Evolutionary conservation across 2,329 filamentous ascomycete genomes (phyloP), one percentile per base, ranked within the genome.

Genomic region (Nothophaeocryptopus gaeumannii): DNA sequence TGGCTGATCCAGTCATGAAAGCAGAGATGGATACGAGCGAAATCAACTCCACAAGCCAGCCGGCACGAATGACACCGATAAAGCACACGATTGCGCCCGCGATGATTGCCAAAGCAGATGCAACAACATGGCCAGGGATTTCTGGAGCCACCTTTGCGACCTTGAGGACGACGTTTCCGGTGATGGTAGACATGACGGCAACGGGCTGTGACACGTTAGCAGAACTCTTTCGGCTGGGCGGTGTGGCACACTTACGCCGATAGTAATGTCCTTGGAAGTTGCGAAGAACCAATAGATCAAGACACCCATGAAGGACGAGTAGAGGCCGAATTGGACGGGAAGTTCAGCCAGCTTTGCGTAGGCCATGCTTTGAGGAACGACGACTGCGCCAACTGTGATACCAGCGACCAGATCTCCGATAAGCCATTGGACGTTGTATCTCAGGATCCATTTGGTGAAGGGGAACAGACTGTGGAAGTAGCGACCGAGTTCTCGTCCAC

Each of bases 221-320:
- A 37, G 31, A 32, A 35, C 8, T 20, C 29, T 13, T 33, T 14
- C 35, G 12, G 7, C 29, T 12, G 13, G 29, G 11, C 5, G 33
- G 14, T 20, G 2, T 2, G 42, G 60, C 33, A 11, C 42, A 79
- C 84, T 72, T 77, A 88, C 86, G 12, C 92, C 92, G 49, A 97
- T 97, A 8, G 92, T 96, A 65, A 99, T 97, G 70, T 99, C 92
- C 68, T 97, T 99, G 11, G 92, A 96, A 0, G 93, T 99, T 31
- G 91, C 93, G 65, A 97, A 97, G 66, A 96, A 87, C 92, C 92
- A 97, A 72, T 99, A 99, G 54, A 96, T 78, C 55, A 96, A 70
- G 12, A 95, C 91, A 43, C 92, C 93, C 80, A 96, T 93, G 67
- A 99, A 97, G 0, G 92, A 96, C 0, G 92, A 93, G 71, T 95